phyloP scores from a whole-genome alignment of 2,329 filamentous ascomycete species.

The Elsinoe necatrix region DNA sequence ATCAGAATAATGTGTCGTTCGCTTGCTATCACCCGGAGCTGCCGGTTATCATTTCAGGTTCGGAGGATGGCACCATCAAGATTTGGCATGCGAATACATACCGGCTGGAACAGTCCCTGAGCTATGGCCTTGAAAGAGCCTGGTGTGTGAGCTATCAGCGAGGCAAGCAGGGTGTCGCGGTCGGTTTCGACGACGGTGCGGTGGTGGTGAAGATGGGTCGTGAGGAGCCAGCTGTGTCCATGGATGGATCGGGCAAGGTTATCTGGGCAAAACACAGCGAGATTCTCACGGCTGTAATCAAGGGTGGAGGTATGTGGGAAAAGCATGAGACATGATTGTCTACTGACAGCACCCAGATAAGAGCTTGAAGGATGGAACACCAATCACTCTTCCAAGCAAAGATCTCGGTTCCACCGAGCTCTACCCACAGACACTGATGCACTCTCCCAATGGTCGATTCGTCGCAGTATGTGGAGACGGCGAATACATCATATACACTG shows the following conservation, averaged over 20 bases:
- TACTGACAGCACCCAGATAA: conserved; percentile 47
- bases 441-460: conserved; percentile 92
- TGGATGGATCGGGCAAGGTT: conserved; percentile 92
- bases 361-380: conserved; percentile 76
- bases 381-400: conserved; percentile 80
- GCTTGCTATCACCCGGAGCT: conserved; percentile 96
- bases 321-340: no score
- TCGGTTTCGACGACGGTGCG: conserved; percentile 95
- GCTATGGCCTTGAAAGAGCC: conserved; percentile 88
- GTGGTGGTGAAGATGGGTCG: conserved; percentile 97
- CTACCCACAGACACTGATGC: conserved; percentile 86
- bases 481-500: conserved; percentile 98
- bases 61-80: conserved; percentile 93
- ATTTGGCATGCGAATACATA: conserved; percentile 99
- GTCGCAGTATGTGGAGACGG: conserved; percentile 89
- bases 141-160: conserved; percentile 98
- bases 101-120: conserved; percentile 87
- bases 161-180: conserved; percentile 85
- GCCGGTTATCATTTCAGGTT: conserved; percentile 94
- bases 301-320: conserved; percentile 54
- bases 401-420: conserved; percentile 94
- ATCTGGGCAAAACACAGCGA: conserved; percentile 96
- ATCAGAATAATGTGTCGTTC: conserved; percentile 97
- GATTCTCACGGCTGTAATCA: conserved; percentile 90
- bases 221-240: conserved; percentile 94